phyloP scores from a whole-genome alignment of 345 rosid genomes.

The Populus nigra region DNA sequence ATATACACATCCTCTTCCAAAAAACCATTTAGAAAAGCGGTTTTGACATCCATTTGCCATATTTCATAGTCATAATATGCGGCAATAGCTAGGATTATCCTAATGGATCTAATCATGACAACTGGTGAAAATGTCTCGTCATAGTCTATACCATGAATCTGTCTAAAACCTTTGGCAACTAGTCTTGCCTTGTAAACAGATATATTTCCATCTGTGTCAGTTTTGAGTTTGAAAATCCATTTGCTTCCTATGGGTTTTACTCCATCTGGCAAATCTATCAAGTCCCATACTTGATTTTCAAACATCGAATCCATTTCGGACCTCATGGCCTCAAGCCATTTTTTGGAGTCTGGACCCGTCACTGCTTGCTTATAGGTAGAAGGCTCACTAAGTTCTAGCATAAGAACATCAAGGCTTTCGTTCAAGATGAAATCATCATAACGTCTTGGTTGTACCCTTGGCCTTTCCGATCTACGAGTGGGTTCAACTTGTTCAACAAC shows the following conservation, averaged over 20 bases:
- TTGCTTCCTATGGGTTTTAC: background rate
- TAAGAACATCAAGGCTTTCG: background rate
- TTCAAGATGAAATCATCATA: constrained; percentile 4
- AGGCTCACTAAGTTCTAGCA: constrained; percentile 15
- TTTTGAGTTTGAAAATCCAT: background rate
- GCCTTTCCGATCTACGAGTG: constrained; percentile 2
- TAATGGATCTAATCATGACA: constrained; percentile 8
- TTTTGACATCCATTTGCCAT: no score
- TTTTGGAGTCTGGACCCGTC: constrained; percentile 11
- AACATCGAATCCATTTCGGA: constrained; percentile 20
- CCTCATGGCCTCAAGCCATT: constrained; percentile 16
- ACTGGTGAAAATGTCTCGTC: constrained; percentile 1
- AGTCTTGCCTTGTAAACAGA: background rate
- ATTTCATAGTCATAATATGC: background rate
- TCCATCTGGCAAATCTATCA: constrained; percentile 15
- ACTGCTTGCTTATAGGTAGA: constrained; percentile 12
- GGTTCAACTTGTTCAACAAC: background rate
- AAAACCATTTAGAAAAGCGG: background rate
- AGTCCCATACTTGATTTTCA: constrained; percentile 21
- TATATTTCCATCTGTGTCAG: background rate
- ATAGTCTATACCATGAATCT: constrained; percentile 2
- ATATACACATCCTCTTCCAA: background rate
- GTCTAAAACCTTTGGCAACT: background rate
- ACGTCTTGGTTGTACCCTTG: constrained; percentile 6
- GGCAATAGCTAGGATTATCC: background rate